Conservation (phyloP, 148 eudicot genomes). For the Tetragonia tetragonoides region DNA sequence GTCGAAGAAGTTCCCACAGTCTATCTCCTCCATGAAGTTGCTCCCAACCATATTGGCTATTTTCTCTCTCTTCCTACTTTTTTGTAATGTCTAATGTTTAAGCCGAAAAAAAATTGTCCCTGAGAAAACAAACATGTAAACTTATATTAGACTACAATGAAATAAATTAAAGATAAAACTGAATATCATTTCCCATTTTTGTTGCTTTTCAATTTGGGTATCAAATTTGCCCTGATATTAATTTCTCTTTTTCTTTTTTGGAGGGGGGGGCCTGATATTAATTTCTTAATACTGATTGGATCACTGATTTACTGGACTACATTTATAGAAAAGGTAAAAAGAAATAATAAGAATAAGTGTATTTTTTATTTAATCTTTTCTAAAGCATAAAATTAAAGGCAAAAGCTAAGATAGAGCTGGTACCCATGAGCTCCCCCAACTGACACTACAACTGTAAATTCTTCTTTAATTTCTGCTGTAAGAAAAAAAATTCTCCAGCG, state of each 20-base stretch:
- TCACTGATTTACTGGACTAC: no score
- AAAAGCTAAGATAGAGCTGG: slow-evolving; percentile 3
- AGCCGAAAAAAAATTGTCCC: background rate
- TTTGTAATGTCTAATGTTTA: background rate
- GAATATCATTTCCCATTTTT: no score
- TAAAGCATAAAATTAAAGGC: background rate
- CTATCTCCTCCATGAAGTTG: slow-evolving; percentile 46
- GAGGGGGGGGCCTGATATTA: no score
- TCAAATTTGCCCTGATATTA: background rate
- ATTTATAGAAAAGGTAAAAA: no score
- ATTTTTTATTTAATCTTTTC: background rate
- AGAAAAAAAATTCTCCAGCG: background rate
- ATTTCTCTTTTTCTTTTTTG: no score
- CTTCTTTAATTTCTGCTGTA: background rate
- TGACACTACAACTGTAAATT: background rate
- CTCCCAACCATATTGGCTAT: slow-evolving; percentile 30
- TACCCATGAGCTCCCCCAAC: slow-evolving; percentile 8
- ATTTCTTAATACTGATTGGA: no score
- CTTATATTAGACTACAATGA: no score
- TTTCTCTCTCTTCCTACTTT: background rate
- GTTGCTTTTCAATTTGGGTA: background rate
- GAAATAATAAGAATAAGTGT: background rate
- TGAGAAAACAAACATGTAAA: background rate
- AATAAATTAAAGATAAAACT: no score
- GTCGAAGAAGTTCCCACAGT: slow-evolving; percentile 59